Conservation (phyloP, 345 rosid genomes). For the Viola odorata region DNA sequence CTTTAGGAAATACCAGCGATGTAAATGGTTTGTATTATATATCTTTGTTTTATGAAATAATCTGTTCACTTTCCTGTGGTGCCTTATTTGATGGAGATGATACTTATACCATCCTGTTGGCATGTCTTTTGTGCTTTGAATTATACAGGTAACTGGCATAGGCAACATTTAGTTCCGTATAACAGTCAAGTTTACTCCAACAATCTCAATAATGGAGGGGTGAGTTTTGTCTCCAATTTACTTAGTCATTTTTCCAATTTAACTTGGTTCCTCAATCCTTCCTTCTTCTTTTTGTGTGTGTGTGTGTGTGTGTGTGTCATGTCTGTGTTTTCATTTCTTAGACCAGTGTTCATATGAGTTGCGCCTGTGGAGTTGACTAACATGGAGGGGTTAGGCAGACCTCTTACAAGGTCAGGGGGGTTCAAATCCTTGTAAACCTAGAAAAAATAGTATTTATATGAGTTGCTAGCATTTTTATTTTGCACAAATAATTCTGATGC, state of each 20-base stretch:
- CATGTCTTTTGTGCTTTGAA: constrained; percentile 12
- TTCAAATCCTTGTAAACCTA: too few relatives aligned
- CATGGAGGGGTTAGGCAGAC: too few relatives aligned
- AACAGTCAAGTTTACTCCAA: constrained; percentile 10
- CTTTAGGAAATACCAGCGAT: constrained; percentile 25
- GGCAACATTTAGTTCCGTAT: constrained; percentile 21
- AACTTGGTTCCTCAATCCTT: too few relatives aligned
- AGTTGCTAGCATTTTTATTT: too few relatives aligned
- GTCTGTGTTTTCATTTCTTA: too few relatives aligned
- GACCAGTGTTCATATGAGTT: too few relatives aligned
- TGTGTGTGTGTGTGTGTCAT: too few relatives aligned
- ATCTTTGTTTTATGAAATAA: constrained; percentile 9
- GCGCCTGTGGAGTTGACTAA: too few relatives aligned
- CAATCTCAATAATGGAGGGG: constrained; percentile 25
- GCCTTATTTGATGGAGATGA: constrained; percentile 1
- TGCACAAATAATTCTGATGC: too few relatives aligned
- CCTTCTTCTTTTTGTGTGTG: too few relatives aligned
- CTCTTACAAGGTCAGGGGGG: too few relatives aligned
- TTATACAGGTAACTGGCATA: constrained; percentile 28
- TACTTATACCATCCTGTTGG: constrained; percentile 9
- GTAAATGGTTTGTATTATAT: constrained; percentile 24
- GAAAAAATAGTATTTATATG: too few relatives aligned
- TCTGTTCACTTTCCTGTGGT: neutral
- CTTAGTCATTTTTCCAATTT: neutral
- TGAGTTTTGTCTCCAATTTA: constrained; percentile 21